Evolutionary conservation across 371 early-diverging fungal genomes (phyloP).

Genomic region (Saksenaea oblongispora): DNA sequence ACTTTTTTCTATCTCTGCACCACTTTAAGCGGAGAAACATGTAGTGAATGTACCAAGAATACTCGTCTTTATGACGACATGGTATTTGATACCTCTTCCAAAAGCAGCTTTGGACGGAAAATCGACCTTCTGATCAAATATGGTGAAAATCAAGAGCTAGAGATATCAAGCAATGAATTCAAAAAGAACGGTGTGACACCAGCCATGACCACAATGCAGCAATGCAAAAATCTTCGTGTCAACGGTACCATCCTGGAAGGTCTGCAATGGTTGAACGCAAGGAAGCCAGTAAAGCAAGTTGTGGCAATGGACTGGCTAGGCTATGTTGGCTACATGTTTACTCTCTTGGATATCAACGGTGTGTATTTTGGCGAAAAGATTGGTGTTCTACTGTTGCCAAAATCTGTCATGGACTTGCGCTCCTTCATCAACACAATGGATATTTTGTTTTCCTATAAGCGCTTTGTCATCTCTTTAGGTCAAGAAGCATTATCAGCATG

Average conservation of each 20-base stretch:
- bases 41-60: slow-evolving; percentile 3
- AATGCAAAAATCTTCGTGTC: slow-evolving; percentile 6
- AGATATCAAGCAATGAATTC: slow-evolving; percentile 5
- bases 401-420: neutral
- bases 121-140: slow-evolving; percentile 7
- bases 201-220: neutral
- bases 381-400: neutral
- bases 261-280: neutral
- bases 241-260: slow-evolving; percentile 3
- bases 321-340: slow-evolving; percentile 2
- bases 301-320: slow-evolving; percentile 8
- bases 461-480: neutral
- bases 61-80: slow-evolving; percentile 1
- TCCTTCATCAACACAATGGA: neutral
- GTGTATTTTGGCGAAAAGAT: slow-evolving; percentile 2
- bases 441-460: neutral
- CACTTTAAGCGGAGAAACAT: slow-evolving; percentile 1
- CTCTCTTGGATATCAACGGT: neutral
- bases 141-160: neutral
- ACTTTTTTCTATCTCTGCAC: neutral
- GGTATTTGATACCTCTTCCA: neutral
- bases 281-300: neutral
- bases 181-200: neutral
- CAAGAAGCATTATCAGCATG: slow-evolving; percentile 5
- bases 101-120: slow-evolving; percentile 6